Evolutionary conservation across 805 yeast genomes (phyloP), one percentile per base, ranked within the genome.

Genomic region (Millerago galiae): DNA sequence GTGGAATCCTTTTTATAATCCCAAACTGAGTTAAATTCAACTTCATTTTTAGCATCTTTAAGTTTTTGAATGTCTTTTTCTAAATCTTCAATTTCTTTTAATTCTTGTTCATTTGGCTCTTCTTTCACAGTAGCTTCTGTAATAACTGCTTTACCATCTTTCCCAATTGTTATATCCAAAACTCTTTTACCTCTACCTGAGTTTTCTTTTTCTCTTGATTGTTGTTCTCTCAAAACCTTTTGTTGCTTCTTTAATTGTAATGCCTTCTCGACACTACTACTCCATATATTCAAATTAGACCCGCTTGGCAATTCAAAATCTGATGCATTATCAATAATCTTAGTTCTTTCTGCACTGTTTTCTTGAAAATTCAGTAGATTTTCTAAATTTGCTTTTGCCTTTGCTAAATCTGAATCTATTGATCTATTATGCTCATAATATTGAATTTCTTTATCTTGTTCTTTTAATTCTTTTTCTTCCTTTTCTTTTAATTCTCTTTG

Each of bases 301-400:
- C 67, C 66, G 0, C 87, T 77, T 29, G 71, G 64, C 42, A 81
- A 62, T 38, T 86, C 95, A 58, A 76, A 87, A 59, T 93, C 99
- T 5, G 95, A 78, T 0, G 95, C 96, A 57, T 87, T 82, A 59
- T 93, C 99, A 32, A 95, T 90, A 48, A 93, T 88, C 52, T 77
- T 79, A 0, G 99, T 93, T 59, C 99, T 72, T 59, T 88, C 95
- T 1, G 90, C 86, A 7, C 95, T 85, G 14, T 90, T 79, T 2
- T 77, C 86, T 60, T 93, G 99, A 60, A 81, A 93, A 47, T 79
- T 74, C 35, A 93, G 66, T 37, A 93, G 65, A 27, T 77, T 82
- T 27, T 86, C 85, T 38, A 93, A 65, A 39, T 90, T 68, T 35
- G 76, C 77, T 51, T 85, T 83, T 0, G 99, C 99, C 43, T 70